A percentile compares a stretch with the other conserved stretches of the same genome.
phyloP scores from a whole-genome alignment of 768 basidiomycete species.

The Cyathus striatus region DNA sequence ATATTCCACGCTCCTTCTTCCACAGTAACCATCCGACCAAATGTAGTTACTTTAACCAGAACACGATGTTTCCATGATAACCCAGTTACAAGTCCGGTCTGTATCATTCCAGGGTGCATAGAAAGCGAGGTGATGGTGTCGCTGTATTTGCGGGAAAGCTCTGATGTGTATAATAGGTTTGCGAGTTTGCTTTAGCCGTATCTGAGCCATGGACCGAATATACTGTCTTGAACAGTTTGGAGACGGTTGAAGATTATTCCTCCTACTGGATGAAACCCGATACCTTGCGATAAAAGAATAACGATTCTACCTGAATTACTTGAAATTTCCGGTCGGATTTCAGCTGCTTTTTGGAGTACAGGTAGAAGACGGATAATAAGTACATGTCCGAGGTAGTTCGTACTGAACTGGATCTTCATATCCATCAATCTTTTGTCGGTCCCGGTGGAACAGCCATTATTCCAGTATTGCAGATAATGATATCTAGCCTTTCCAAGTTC shows the following conservation, averaged over 20 bases:
- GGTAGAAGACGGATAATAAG: constrained; percentile 14
- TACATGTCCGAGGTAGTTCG: constrained; percentile 17
- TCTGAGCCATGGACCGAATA: constrained; percentile 6
- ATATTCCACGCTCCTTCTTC: too few relatives aligned
- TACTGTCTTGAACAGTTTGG: not conserved
- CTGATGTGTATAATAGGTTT: constrained; percentile 2
- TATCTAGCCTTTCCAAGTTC: not conserved
- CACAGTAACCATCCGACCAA: too few relatives aligned
- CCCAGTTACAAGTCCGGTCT: too few relatives aligned
- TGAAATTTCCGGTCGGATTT: not conserved
- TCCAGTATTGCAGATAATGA: constrained; percentile 10
- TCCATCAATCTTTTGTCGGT: constrained; percentile 12
- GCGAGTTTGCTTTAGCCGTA: constrained; percentile 6
- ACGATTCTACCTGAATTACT: not conserved
- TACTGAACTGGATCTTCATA: constrained; percentile 15
- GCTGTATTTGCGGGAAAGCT: not conserved
- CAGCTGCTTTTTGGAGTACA: not conserved
- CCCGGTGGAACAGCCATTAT: constrained; percentile 15
- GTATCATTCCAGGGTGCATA: too few relatives aligned
- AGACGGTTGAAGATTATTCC: not conserved
- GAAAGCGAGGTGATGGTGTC: too few relatives aligned
- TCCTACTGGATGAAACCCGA: not conserved
- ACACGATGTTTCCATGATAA: too few relatives aligned
- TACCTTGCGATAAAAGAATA: not conserved
- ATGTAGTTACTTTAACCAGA: too few relatives aligned